A percentile compares a stretch with the other conserved stretches of the same genome.
Conservation (phyloP, 495 filamentous ascomycete genomes). For the Neurospora sp. region DNA sequence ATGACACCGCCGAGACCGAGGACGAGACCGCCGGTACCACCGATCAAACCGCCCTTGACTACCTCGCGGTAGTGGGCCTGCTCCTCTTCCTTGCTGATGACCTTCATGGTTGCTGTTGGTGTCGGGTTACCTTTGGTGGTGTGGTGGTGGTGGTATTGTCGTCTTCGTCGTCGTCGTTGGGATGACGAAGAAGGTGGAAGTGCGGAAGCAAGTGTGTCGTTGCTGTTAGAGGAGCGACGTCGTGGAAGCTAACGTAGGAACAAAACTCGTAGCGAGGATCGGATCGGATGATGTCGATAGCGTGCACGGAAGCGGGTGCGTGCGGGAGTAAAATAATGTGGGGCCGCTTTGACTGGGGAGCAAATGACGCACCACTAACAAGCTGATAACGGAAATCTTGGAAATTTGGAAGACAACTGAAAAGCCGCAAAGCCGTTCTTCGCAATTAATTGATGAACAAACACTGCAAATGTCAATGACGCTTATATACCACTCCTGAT, state of each 20-base stretch:
- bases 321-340: neutral
- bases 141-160: neutral
- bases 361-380: neutral
- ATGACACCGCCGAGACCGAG: conserved; percentile 55
- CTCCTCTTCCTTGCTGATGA: conserved; percentile 91
- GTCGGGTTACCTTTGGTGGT: conserved; percentile 1
- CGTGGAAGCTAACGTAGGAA: neutral
- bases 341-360: neutral
- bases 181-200: neutral
- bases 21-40: conserved; percentile 54
- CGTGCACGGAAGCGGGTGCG: neutral
- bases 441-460: neutral
- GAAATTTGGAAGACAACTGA: neutral
- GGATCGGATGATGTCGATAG: neutral
- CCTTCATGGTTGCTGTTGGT: conserved; percentile 59
- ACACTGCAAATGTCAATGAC: neutral
- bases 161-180: neutral
- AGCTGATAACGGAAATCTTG: neutral
- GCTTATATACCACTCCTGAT: neutral
- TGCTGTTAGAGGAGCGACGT: neutral
- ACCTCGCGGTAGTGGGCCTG: conserved; percentile 51
- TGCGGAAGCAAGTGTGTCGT: neutral
- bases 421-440: neutral
- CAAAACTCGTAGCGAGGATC: neutral
- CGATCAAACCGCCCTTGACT: conserved; percentile 65